These are phyloP conservation scores for Clarireedia monteithiana DNA, from an alignment of 2,329 filamentous ascomycete genomes.

Conservation along the genomic window DNA sequence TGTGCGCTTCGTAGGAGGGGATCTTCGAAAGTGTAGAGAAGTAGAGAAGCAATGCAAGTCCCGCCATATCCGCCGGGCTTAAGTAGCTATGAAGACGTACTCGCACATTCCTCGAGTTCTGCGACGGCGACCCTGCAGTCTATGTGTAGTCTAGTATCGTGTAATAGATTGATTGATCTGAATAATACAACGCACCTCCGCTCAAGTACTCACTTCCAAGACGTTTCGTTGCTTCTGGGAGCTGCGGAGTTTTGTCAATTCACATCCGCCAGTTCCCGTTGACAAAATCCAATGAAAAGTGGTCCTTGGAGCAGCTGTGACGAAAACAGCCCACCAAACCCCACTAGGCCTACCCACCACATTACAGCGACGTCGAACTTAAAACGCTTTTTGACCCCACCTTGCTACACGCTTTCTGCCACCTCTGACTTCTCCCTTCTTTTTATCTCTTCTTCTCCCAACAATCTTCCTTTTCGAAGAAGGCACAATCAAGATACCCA, in stretches of 20 bases:
- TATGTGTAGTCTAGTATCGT: no score
- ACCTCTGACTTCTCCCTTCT: not conserved
- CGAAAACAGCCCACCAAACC: not conserved
- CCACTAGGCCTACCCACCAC: not conserved
- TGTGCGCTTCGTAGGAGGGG: no score
- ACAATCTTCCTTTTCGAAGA: not conserved
- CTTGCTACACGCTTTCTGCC: not conserved
- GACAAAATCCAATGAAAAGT: not conserved
- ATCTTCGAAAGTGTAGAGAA: no score
- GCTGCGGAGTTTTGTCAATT: not conserved
- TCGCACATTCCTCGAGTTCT: no score
- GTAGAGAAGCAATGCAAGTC: no score
- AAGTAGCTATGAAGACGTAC: no score
- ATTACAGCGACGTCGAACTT: not conserved
- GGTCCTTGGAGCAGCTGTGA: not conserved
- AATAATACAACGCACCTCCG: no score
- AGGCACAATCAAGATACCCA: not conserved
- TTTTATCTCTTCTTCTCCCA: not conserved
- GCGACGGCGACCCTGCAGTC: no score
- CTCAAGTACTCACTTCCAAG: no score
- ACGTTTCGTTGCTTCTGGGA: not conserved
- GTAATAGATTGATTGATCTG: no score
- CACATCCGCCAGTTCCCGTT: not conserved
- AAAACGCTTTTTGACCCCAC: constrained; percentile 4
- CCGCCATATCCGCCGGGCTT: no score